Evolutionary conservation across 768 basidiomycete genomes (phyloP), one percentile per base, ranked within the genome.

Genomic region (Suillus weaverae): DNA sequence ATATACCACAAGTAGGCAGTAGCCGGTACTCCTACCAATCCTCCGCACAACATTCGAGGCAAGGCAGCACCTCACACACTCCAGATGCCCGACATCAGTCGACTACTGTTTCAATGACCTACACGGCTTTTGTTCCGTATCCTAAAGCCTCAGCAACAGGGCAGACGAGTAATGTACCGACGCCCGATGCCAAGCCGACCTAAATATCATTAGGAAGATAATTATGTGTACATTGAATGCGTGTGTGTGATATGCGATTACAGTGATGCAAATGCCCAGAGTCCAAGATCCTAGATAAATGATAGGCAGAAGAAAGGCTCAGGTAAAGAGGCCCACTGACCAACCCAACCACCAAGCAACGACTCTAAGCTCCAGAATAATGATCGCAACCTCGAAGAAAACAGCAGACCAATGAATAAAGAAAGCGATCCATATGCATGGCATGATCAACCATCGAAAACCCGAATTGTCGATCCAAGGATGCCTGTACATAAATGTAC

Each of bases 301-400:
- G 38, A 56, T 22, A n/a, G 16, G 53, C 26, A 60, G 54, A 38
- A 36, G 18, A 56, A 57, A 14, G 30, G 35, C 62, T 75, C 70
- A 84, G 51, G 78, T 73, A 65, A 79, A 76, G 65, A 91, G 67
- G 48, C 83, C 83, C 50, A 90, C 71, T 33, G 79, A 80, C 91
- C 91, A 93, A 32, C 89, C 90, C 62, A 84, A 70, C 91, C 91
- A 93, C 91, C 91, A 93, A 10, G 81, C 70, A 48, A 87, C 76
- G 26, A 89, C 84, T 5, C 82, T 85, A 46, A 86, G 50, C 72
- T 91, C 83, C 64, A 86, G 78, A 18, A 86, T 65, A 14, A 92
- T 81, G 64, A 91, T 76, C 39, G 76, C 81, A 65, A 80, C 72
- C 71, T 92, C 90, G 33, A 85, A 72, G n/a, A 84, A 55, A 51